A percentile compares a stretch with the other conserved stretches of the same genome.
Conservation (phyloP, 2,329 filamentous ascomycete genomes). For the Mariannaea sp. region DNA sequence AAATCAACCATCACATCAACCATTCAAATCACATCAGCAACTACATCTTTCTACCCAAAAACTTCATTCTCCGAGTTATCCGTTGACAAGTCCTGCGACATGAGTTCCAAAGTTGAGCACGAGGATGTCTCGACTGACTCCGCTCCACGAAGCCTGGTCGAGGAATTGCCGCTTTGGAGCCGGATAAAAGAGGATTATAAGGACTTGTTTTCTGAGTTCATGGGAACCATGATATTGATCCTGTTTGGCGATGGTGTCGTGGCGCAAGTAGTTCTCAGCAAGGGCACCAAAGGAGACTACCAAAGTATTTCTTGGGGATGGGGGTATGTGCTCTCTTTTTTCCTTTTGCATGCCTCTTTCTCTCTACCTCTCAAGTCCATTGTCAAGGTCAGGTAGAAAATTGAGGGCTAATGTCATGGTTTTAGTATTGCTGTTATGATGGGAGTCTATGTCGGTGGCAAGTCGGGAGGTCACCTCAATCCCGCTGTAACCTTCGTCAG, state of each 20-base stretch:
- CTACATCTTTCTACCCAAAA: conserved; percentile 36
- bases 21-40: conserved; percentile 37
- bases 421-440: conserved; percentile 69
- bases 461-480: conserved; percentile 71
- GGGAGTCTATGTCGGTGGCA: conserved; percentile 67
- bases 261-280: conserved; percentile 68
- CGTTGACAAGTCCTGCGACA: conserved; percentile 42
- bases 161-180: conserved; percentile 53
- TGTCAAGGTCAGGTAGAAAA: too few species aligned
- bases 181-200: conserved; percentile 55
- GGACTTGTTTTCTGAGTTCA: conserved; percentile 69
- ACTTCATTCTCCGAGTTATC: conserved; percentile 43
- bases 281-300: conserved; percentile 52
- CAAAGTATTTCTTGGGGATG: conserved; percentile 57
- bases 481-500: conserved; percentile 73
- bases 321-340: conserved; percentile 48
- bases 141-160: conserved; percentile 21
- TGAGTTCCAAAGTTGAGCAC: conserved; percentile 32
- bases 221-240: conserved; percentile 69
- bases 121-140: conserved; percentile 30
- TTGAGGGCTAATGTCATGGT: not conserved
- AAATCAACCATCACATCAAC: conserved; percentile 19
- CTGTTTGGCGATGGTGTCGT: conserved; percentile 74
- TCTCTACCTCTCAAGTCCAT: too few species aligned
- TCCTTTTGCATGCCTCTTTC: too few species aligned